Percentiles rank a stretch among this genome's conserved stretches.
Evolutionary conservation across 192 early-diverging fungal species (phyloP).

Genomic region (Umbelopsis vinacea): DNA sequence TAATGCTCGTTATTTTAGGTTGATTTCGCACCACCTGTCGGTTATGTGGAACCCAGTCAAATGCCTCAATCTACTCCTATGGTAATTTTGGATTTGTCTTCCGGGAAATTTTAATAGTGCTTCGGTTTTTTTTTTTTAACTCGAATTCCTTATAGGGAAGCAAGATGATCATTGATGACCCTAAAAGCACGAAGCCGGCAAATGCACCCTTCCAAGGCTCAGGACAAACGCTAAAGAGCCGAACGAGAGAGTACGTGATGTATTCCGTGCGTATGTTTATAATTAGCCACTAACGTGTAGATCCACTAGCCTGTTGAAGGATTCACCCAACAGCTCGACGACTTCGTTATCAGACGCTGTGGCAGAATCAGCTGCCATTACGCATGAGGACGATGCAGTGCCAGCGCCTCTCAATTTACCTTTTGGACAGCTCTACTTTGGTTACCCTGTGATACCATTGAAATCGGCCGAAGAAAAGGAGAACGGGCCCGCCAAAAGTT

Average conservation of each 20-base stretch:
- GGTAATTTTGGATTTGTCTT: constrained; percentile 3
- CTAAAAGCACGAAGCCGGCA: constrained; percentile 4
- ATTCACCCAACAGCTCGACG: not conserved
- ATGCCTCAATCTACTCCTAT: constrained; percentile 24
- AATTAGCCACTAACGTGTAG: constrained; percentile 23
- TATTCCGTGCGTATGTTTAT: not conserved
- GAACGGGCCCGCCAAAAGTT: constrained; percentile 20
- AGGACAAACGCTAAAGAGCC: constrained; percentile 38
- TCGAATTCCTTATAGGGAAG: constrained; percentile 27
- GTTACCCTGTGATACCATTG: constrained; percentile 76
- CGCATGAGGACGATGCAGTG: constrained; percentile 29
- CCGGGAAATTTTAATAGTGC: not conserved
- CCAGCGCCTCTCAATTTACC: constrained; percentile 84
- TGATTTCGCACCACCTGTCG: constrained; percentile 95
- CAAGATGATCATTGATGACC: constrained; percentile 35
- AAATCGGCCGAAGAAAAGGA: constrained; percentile 52
- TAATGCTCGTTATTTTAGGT: constrained; percentile 46
- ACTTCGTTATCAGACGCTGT: constrained; percentile 19
- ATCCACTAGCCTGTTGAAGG: not conserved
- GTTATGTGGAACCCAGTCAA: constrained; percentile 86
- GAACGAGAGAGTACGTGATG: constrained; percentile 43
- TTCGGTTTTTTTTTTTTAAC: not conserved
- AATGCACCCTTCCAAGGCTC: constrained; percentile 36
- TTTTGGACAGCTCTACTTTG: constrained; percentile 89
- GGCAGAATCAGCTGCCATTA: constrained; percentile 30